phyloP scores from a whole-genome alignment of 176 grass and related monocot species.

The Rhipidocladum racemiflorum region DNA sequence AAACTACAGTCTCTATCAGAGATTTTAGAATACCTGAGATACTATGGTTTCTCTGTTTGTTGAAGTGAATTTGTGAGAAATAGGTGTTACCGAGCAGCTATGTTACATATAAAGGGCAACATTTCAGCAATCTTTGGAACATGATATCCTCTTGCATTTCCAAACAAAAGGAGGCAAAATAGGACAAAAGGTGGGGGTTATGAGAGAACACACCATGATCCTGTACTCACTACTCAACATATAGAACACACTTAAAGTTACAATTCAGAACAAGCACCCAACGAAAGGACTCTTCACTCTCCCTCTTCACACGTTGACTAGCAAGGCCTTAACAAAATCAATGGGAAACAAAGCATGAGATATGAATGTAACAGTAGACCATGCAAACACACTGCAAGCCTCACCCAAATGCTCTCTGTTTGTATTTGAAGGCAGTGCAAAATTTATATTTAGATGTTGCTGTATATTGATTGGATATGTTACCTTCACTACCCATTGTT shows the following conservation, averaged over 20 bases:
- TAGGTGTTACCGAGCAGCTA: background rate
- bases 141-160: constrained; percentile 1
- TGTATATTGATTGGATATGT: no score
- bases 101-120: no score
- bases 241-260: constrained; percentile 15
- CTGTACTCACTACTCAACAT: constrained; percentile 19
- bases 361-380: constrained; percentile 30
- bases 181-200: background rate
- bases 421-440: no score
- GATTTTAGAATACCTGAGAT: background rate
- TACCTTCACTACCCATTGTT: no score
- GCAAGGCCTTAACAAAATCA: constrained; percentile 12
- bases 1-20: background rate
- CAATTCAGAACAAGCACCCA: constrained; percentile 18
- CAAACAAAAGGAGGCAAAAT: background rate
- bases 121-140: background rate
- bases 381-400: constrained; percentile 24
- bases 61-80: background rate
- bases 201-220: constrained; percentile 21
- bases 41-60: background rate
- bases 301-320: constrained; percentile 25
- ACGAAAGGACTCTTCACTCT: background rate
- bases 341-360: constrained; percentile 17
- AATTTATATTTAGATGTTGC: no score
- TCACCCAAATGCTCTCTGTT: constrained; percentile 15